A percentile compares a stretch with the other conserved stretches of the same genome.
These are phyloP conservation scores for Saturnispora saitoi DNA, from an alignment of 805 yeast genomes.

Conservation along the genomic window DNA sequence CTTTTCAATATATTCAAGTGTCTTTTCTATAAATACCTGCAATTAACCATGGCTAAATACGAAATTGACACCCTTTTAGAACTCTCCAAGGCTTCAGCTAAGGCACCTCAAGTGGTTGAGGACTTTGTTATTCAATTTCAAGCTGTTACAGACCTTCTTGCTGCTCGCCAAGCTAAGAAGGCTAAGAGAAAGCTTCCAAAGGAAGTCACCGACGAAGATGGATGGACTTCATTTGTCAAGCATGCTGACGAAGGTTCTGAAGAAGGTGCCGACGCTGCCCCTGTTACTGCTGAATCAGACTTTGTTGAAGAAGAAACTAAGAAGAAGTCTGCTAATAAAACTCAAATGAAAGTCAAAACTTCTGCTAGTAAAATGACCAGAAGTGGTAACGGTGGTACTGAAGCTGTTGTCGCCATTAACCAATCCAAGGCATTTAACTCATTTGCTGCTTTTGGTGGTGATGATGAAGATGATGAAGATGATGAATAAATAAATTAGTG, in stretches of 20 bases:
- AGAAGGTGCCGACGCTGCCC: conserved; percentile 34
- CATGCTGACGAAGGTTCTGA: conserved; percentile 29
- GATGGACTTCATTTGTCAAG: conserved; percentile 64
- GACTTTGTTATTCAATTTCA: conserved; percentile 4
- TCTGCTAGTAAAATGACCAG: conserved; percentile 69
- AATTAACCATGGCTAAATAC: conserved; percentile 3
- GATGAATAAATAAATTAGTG: conserved; percentile 3
- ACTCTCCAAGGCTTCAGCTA: not conserved
- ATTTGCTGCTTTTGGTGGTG: conserved; percentile 64
- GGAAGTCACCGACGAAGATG: conserved; percentile 62
- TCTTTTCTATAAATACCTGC: not conserved
- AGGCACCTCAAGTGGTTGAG: conserved; percentile 4
- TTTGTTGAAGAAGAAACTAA: conserved; percentile 32
- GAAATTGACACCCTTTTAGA: conserved; percentile 2
- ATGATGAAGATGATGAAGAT: conserved; percentile 32
- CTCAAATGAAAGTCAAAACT: conserved; percentile 50
- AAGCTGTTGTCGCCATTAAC: conserved; percentile 52
- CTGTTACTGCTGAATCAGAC: conserved; percentile 26
- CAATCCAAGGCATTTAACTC: conserved; percentile 67
- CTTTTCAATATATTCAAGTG: not conserved
- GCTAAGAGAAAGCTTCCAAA: conserved; percentile 31
- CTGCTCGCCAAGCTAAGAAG: conserved; percentile 4
- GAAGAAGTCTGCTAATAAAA: conserved; percentile 34
- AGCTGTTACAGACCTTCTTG: conserved; percentile 7
- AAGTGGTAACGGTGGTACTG: conserved; percentile 58